phyloP scores from a whole-genome alignment of 495 filamentous ascomycete species.

The Penicillium crystallinum region DNA sequence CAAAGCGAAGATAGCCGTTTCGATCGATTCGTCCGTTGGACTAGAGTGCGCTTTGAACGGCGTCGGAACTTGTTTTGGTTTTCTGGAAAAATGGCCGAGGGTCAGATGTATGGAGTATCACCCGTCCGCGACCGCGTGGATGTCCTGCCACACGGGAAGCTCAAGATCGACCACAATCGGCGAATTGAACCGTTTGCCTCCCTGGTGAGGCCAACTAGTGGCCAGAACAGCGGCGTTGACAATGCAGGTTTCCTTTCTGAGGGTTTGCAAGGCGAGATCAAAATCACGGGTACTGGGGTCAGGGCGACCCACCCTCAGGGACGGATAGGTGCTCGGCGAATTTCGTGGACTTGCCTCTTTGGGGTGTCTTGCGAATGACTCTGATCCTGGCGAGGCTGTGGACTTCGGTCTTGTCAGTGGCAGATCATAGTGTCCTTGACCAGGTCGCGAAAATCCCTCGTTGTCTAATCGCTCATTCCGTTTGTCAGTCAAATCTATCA shows the following conservation, averaged over 20 bases:
- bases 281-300: constrained; percentile 5
- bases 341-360: constrained; percentile 2
- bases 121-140: neutral
- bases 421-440: neutral
- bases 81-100: neutral
- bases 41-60: neutral
- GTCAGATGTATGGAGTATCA: constrained; percentile 13
- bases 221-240: constrained; percentile 72
- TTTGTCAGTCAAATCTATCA: constrained; percentile 52
- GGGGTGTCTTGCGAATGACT: constrained; percentile 6
- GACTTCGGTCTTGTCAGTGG: constrained; percentile 7
- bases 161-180: constrained; percentile 76
- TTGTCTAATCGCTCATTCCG: constrained; percentile 39
- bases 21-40: neutral
- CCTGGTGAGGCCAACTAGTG: constrained; percentile 57
- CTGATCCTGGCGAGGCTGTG: constrained; percentile 5
- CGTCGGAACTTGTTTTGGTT: neutral
- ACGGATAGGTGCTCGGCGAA: neutral
- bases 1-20: neutral
- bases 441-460: constrained; percentile 22
- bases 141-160: constrained; percentile 51
- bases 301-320: constrained; percentile 4
- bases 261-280: constrained; percentile 28
- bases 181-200: constrained; percentile 60
- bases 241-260: constrained; percentile 66